phyloP scores from a whole-genome alignment of 176 grass and related monocot species.

The Oropetium thomaeum region DNA sequence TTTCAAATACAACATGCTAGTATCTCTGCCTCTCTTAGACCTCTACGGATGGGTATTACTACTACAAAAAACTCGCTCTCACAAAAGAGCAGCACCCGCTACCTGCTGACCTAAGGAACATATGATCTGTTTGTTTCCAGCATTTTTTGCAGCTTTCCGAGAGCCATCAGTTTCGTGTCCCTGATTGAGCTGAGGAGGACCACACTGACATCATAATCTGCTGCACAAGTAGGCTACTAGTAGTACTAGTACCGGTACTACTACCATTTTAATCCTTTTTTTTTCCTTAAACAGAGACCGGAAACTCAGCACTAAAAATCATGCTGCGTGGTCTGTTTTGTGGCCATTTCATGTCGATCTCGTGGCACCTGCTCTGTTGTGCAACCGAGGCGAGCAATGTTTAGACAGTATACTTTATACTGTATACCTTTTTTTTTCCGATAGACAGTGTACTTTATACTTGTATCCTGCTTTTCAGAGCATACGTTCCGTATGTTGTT shows the following conservation, averaged over 20 bases:
- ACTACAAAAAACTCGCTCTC: no score
- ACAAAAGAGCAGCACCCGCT: no score
- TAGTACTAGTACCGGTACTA: no score
- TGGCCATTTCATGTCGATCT: background rate
- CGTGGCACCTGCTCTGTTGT: background rate
- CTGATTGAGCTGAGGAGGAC: constrained; percentile 21
- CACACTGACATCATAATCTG: background rate
- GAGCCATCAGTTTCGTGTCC: background rate
- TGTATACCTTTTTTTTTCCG: no score
- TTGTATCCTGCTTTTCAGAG: background rate
- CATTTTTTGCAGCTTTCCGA: constrained; percentile 32
- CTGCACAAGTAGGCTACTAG: background rate
- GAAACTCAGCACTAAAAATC: background rate
- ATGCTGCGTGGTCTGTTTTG: background rate
- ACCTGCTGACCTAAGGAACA: no score
- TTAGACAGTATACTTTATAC: no score
- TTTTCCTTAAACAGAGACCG: background rate
- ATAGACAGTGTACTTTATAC: no score
- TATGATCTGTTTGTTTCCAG: no score
- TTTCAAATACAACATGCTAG: no score
- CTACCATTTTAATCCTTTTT: background rate
- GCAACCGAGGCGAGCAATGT: background rate
- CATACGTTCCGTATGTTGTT: no score
- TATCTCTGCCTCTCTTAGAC: no score
- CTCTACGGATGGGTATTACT: no score